These are phyloP conservation scores for Chrysanthemum seticuspe DNA, from an alignment of 129 eudicot species.

Conservation along the genomic window DNA sequence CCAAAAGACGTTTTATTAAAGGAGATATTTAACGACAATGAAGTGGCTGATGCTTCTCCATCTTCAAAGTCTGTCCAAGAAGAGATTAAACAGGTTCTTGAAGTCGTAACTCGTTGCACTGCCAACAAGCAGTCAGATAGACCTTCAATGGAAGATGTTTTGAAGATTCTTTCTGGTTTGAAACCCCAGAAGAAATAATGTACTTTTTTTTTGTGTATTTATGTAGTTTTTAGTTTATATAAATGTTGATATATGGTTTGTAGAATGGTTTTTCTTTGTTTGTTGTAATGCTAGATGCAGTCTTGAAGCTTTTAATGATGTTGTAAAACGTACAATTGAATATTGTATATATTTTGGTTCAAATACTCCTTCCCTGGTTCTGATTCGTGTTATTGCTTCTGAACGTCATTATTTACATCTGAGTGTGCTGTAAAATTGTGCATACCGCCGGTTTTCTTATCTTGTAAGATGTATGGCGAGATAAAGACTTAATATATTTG, in stretches of 20 bases:
- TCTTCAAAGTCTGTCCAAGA: conserved; percentile 45
- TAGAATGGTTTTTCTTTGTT: conserved; percentile 23
- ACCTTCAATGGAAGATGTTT: conserved; percentile 70
- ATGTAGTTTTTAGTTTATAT: conserved; percentile 12
- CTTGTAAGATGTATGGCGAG: too few relatives aligned
- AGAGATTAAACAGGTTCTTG: conserved; percentile 52
- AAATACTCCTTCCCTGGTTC: background rate
- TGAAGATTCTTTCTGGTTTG: conserved; percentile 56
- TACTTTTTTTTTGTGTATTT: conserved; percentile 18
- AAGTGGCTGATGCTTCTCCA: conserved; percentile 30
- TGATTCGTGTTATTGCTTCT: too few relatives aligned
- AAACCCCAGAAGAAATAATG: conserved; percentile 32
- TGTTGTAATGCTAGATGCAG: conserved; percentile 10
- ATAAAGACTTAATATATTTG: too few relatives aligned
- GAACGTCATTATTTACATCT: too few relatives aligned
- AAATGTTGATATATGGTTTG: conserved; percentile 32
- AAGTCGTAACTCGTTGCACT: conserved; percentile 66
- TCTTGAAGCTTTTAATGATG: conserved; percentile 18
- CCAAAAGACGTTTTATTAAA: conserved; percentile 53
- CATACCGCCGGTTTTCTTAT: too few relatives aligned
- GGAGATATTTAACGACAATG: conserved; percentile 56
- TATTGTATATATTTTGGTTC: conserved; percentile 17
- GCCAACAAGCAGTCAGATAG: conserved; percentile 53
- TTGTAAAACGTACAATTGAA: conserved; percentile 10
- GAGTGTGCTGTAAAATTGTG: too few relatives aligned